Base-by-base conservation (phyloP, 208 protist species). In the Acanthamoeba sp. region DNA sequence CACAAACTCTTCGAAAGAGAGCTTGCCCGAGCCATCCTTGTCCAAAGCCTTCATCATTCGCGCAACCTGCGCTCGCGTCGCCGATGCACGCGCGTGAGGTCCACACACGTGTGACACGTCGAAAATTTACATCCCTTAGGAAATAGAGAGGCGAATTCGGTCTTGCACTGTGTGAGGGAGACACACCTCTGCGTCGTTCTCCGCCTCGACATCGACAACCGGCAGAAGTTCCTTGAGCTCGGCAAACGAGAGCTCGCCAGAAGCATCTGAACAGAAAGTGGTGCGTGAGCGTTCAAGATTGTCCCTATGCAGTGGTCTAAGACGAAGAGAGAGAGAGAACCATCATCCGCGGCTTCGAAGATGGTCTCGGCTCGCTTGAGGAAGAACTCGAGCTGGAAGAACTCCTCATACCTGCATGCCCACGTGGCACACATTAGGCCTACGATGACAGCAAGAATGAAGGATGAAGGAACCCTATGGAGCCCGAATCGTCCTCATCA, bases 21-120 rank as follows among this genome's bases (percentile, higher is more conserved):
- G 59, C n/a, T 66, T 34, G 59, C 59, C 59, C n/a, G 59, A 66
- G 59, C 59, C 59, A 27, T 66, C 59, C 59, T 66, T 66, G 59
- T 66, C 59, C 27, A 66, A 66, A 14, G 59, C 27, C 59, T 66
- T 66, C 59, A 66, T 66, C 27, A 66, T 66, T 1, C 59, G 59
- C 2, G 1, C 34, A 4, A 57, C 52, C 52, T 57, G 52, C 52
- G 22, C 10, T 10, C 3, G 45, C 45, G 45, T n/a, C n/a, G n/a
- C n/a, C n/a, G n/a, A n/a, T n/a, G n/a, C n/a, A n/a, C n/a, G n/a
- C n/a, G n/a, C n/a, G n/a, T n/a, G n/a, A n/a, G n/a, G n/a, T n/a
- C n/a, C n/a, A n/a, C n/a, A n/a, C n/a, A n/a, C n/a, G n/a, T n/a
- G n/a, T n/a, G n/a, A n/a, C n/a, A n/a, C n/a, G n/a, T n/a, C n/a